Evolutionary conservation across 2,329 filamentous ascomycete genomes (phyloP), one percentile per base, ranked within the genome.

Genomic region (Diaporthe citri): DNA sequence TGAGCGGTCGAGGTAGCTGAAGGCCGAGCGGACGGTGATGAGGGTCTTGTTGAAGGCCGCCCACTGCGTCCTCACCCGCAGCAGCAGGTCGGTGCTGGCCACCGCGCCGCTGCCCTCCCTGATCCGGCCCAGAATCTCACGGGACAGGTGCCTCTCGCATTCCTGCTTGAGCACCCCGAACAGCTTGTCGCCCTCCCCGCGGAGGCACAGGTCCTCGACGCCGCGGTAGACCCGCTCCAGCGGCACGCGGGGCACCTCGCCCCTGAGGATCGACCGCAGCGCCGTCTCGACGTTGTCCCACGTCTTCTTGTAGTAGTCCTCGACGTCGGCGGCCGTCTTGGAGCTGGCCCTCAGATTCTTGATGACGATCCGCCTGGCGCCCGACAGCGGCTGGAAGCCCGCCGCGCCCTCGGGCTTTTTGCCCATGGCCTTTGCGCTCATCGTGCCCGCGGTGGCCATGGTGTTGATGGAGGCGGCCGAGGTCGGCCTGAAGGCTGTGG

Each of bases 1-100:
- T 2, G 95, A 94, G 77, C 97, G 92, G 82, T 99, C 96, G 78
- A 99, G 89, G 81, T 96, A 99, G 85, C 95, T 97, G 84, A 98
- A 98, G 52, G 97, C 93, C 77, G 94, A 96, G 66, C 95, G 91
- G 71, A 99, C 90, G 20, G 93, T 92, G 78, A 92, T 90, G 92
- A 95, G 78, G 67, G 46, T 48, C 57, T 89, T 86, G 79, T 92
- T 93, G 96, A 96, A 99, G 31, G 86, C 87, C 74, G 89, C 88
- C 96, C 97, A 99, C 71, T 89, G 85, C 43, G 80, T 83, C 74
- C 89, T 79, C 2, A 91, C 86, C 51, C 81, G 84, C 79, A 88
- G 87, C 75, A 98, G 84, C 73, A 93, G 87, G 52, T 92, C 90
- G 15, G 95, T 86, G 76, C 93, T 89, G 4, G 89, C 90, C 8